phyloP scores from a whole-genome alignment of 2,329 filamentous ascomycete species.

The Pochonia chlamydosporia region DNA sequence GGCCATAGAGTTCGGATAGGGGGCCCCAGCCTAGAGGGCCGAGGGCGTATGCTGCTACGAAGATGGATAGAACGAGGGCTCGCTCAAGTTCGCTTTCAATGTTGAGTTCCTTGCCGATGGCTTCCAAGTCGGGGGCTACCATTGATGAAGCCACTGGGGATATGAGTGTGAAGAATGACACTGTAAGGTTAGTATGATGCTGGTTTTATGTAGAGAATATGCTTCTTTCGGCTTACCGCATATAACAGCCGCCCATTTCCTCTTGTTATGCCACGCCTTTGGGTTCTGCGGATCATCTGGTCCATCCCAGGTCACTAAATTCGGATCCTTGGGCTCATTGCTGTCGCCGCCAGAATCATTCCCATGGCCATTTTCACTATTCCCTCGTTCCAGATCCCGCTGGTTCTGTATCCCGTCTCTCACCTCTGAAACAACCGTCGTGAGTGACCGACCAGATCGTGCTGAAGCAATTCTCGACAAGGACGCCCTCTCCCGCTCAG shows the following conservation, averaged over 20 bases:
- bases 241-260: constrained; percentile 52
- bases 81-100: constrained; percentile 39
- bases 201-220: background rate
- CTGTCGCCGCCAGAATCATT: constrained; percentile 8
- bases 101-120: constrained; percentile 48
- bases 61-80: constrained; percentile 37
- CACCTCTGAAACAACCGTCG: constrained; percentile 31
- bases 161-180: constrained; percentile 54
- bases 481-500: background rate
- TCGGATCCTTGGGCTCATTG: constrained; percentile 21
- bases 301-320: constrained; percentile 44
- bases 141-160: constrained; percentile 55
- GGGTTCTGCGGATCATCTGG: constrained; percentile 46
- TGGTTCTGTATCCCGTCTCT: constrained; percentile 33
- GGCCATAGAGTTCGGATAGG: constrained; percentile 54
- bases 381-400: constrained; percentile 25
- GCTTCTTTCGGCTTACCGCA: constrained; percentile 16
- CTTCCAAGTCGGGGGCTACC: constrained; percentile 44
- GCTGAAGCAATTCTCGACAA: background rate
- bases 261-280: constrained; percentile 48
- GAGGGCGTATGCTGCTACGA: constrained; percentile 41
- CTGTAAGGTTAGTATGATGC: constrained; percentile 5
- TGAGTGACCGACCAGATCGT: constrained; percentile 12
- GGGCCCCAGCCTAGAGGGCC: constrained; percentile 60
- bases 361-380: constrained; percentile 15